Percentiles rank a stretch among this genome's conserved stretches.
phyloP scores from a whole-genome alignment of 2,329 filamentous ascomycete genomes.

The Colletotrichum higginsianum region DNA sequence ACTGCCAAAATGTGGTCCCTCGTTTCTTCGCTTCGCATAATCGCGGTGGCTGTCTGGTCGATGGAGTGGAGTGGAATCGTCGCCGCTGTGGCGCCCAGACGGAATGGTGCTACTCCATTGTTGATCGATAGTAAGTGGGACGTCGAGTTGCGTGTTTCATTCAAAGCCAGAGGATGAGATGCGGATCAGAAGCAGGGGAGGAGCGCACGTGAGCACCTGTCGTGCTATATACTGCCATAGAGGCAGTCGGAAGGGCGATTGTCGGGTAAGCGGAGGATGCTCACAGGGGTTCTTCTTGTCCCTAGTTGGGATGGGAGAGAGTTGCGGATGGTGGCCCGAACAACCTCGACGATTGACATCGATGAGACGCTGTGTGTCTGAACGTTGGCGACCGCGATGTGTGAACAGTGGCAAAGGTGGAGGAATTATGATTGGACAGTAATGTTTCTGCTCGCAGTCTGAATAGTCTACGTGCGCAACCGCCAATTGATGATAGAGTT shows the following conservation, averaged over 20 bases:
- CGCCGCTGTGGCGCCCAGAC: conserved; percentile 1
- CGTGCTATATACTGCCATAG: neutral
- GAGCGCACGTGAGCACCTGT: conserved; percentile 12
- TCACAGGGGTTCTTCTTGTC: conserved; percentile 31
- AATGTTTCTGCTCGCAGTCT: too few relatives aligned
- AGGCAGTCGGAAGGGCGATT: conserved; percentile 17
- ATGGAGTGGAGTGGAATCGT: conserved; percentile 6
- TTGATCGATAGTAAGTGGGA: neutral
- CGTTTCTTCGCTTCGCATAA: conserved; percentile 8
- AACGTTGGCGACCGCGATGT: conserved; percentile 27
- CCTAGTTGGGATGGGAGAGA: conserved; percentile 26
- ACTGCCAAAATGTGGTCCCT: conserved; percentile 21
- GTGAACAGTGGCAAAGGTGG: conserved; percentile 20
- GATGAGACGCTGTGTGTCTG: conserved; percentile 43
- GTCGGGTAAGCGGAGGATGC: conserved; percentile 29
- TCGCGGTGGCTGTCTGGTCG: conserved; percentile 10
- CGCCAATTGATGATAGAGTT: neutral
- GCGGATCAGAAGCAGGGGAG: conserved; percentile 6
- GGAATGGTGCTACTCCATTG: neutral
- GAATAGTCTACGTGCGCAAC: neutral
- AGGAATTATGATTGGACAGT: neutral
- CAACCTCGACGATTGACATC: conserved; percentile 19
- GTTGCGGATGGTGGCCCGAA: conserved; percentile 29
- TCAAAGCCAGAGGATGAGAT: conserved; percentile 18
- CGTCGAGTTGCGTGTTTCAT: conserved; percentile 29